Base-by-base conservation (phyloP, 495 filamentous ascomycete species). In the Daldinia loculata region DNA sequence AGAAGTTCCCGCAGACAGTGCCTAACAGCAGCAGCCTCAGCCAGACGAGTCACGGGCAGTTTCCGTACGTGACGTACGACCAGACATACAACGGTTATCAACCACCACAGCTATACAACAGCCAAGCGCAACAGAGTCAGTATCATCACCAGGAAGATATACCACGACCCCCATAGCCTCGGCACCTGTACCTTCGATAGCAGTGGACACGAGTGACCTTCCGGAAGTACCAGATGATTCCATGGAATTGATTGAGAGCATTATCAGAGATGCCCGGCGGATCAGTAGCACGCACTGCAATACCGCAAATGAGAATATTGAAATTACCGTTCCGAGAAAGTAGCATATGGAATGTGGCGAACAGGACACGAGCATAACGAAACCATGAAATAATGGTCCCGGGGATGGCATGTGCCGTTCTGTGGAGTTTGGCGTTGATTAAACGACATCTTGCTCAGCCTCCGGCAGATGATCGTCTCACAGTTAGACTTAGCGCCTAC, bases 211-310 rank as follows among this genome's bases (percentile, higher is more conserved):
- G 15, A 61, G 60, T 27, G 77, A 79, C 36, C 73, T 80, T 29
- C 76, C 78, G 9, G 81, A 81, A 70, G 76, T 82, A 15, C 78
- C 82, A 15, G 75, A 76, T n/a, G 81, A 83, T 50, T 81, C 81
- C 5, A 79, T 80, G 70, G 80, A 80, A 32, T 61, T 87, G n/a
- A 76, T 87, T 45, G 82, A 87, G 75, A 80, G 80, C 70, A 82
- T 87, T 67, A 83, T 87, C n/a, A 64, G 68, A 32, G 71, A 72
- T 60, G 75, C 75, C 12, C 70, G 74, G 22, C 65, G 70, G 48
- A 74, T 73, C 17, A 76, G 75, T 48, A 66, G 63, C 22, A 66
- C 70, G 5, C 75, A 63, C 24, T 45, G 57, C 14, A 63, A 62
- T 7, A 11, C 34, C 12, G 7, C 51, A 12, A 39, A 38, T n/a